A percentile compares a stretch with the other conserved stretches of the same genome.
Evolutionary conservation across 257 asterid species (phyloP).

Genomic region (Scutellaria minor): DNA sequence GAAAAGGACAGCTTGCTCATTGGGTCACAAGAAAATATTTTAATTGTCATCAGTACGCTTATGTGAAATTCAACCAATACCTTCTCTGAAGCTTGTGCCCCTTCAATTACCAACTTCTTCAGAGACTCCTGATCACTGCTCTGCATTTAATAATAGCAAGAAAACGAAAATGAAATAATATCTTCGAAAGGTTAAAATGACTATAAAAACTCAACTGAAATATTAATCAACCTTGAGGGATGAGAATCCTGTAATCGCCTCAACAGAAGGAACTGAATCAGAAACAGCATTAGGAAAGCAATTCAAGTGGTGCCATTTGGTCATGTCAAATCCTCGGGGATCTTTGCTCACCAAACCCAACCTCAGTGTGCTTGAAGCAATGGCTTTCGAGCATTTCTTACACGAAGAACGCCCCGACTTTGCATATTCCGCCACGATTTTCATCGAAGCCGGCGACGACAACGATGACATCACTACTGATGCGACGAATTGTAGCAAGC

Average conservation of each 20-base stretch:
- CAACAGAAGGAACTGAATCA: constrained; percentile 49
- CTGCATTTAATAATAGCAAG: constrained; percentile 50
- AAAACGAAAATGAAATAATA: constrained; percentile 16
- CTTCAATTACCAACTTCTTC: constrained; percentile 48
- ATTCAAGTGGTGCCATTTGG: constrained; percentile 90
- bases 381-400: constrained; percentile 78
- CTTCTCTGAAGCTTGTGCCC: constrained; percentile 46
- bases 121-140: constrained; percentile 68
- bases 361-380: constrained; percentile 63
- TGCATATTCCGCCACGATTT: constrained; percentile 79
- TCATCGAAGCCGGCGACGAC: constrained; percentile 29
- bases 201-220: constrained; percentile 1
- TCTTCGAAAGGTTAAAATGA: background rate
- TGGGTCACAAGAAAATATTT: too few species aligned
- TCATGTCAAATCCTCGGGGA: constrained; percentile 79
- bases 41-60: background rate
- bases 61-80: constrained; percentile 36
- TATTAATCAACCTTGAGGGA: constrained; percentile 72
- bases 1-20: too few species aligned
- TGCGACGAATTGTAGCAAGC: constrained; percentile 7
- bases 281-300: constrained; percentile 61
- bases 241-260: constrained; percentile 71
- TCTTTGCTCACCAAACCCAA: constrained; percentile 75
- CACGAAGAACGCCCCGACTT: constrained; percentile 89
- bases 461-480: constrained; percentile 49